A percentile compares a stretch with the other conserved stretches of the same genome.
These are phyloP conservation scores for Penicillium argentinense DNA, from an alignment of 495 filamentous ascomycete genomes.

Conservation along the genomic window DNA sequence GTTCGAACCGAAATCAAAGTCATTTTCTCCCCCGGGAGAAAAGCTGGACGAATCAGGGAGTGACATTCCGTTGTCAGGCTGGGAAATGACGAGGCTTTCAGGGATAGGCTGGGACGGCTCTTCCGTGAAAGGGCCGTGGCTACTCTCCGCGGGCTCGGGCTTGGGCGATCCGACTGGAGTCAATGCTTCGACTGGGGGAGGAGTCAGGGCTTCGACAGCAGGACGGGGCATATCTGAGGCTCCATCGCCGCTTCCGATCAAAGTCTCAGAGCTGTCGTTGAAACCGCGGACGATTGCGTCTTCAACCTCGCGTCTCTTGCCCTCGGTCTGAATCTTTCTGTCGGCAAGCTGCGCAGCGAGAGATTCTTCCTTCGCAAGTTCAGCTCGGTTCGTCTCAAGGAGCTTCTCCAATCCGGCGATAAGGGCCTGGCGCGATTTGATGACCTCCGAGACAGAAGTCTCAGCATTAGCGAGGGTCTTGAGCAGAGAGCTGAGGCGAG, in stretches of 20 bases:
- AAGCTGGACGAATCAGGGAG: constrained; percentile 52
- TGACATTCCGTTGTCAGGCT: constrained; percentile 34
- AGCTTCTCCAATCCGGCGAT: constrained; percentile 81
- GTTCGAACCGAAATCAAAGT: constrained; percentile 34
- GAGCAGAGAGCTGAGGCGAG: constrained; percentile 80
- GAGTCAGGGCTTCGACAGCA: constrained; percentile 80
- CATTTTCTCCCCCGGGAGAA: constrained; percentile 35
- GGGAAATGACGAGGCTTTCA: constrained; percentile 36
- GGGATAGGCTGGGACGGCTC: constrained; percentile 23
- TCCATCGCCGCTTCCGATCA: constrained; percentile 37
- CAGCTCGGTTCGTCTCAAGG: constrained; percentile 68
- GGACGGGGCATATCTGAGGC: constrained; percentile 65
- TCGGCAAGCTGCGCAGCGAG: constrained; percentile 56
- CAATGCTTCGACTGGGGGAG: constrained; percentile 59
- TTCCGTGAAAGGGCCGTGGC: constrained; percentile 21
- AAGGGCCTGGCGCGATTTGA: constrained; percentile 78
- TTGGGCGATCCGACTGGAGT: constrained; percentile 49
- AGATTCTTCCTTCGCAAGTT: constrained; percentile 65
- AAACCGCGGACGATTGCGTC: constrained; percentile 82
- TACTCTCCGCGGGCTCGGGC: constrained; percentile 23
- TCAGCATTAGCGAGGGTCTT: constrained; percentile 90
- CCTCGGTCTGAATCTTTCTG: constrained; percentile 66
- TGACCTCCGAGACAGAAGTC: constrained; percentile 82
- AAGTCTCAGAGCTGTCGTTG: constrained; percentile 38
- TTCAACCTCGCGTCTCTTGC: constrained; percentile 82